Evolutionary conservation across 2,329 filamentous ascomycete species (phyloP), one percentile per base, ranked within the genome.

Genomic region (Ceratocystis eucalypticola): DNA sequence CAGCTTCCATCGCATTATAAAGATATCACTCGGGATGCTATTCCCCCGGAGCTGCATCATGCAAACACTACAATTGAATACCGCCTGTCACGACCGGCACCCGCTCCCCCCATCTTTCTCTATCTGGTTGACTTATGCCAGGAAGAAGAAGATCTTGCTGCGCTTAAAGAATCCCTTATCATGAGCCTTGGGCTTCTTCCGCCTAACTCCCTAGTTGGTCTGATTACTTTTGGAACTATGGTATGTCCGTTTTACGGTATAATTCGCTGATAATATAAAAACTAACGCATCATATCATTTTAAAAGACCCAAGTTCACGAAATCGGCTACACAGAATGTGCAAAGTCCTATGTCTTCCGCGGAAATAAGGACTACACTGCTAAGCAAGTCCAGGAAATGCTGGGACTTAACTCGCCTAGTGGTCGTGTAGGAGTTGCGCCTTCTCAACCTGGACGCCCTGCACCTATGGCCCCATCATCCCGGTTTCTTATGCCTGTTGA

Each of bases 331-430:
- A 92, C 89, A 66, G 94, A 97, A 77, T 99, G 94, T 77, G 91
- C 94, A 70, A 99, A 97, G 78, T 96, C 93, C 5, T 99, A 96
- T 73, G 94, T 99, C 53, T 99, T 99, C 82, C 86, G 93, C 66
- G 94, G 94, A 48, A 96, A 87, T 80, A 99, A 97, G 80, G 94
- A 99, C 73, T 99, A 99, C 76, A 83, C 87, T n/a, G 89, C 92
- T 65, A 97, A 97, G 79, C 92, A 97, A 75, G 91, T 99, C n/a
- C 93, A 97, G 76, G 94, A 99, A 74, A 99, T 99, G 94, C 86
- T 99, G 63, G 94, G 92, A 33, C 81, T 96, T 65, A 81, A 87
- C 61, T 83, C 88, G 22, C 80, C 88, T 28, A 85, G 85, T 45
- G 76, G 91, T 69, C 86, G 94, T 70, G 91, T 91, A 28, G 85